phyloP scores from a whole-genome alignment of 2,329 filamentous ascomycete genomes.

The Rutstroemia sp. region DNA sequence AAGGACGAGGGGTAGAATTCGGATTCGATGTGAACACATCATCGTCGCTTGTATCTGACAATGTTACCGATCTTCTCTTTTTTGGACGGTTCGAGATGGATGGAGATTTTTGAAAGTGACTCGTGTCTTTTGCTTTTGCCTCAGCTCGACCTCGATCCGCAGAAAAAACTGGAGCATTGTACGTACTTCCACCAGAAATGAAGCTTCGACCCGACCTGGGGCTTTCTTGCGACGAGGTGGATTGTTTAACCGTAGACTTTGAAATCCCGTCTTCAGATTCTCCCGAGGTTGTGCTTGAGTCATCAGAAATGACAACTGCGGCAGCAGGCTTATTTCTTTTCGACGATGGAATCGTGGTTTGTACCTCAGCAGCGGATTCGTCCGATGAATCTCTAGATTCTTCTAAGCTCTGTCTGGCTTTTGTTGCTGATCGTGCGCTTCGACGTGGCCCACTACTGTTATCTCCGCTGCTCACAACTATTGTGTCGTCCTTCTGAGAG shows the following conservation, averaged over 20 bases:
- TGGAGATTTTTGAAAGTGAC: background rate
- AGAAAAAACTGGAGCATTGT: conserved; percentile 4
- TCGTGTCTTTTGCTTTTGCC: background rate
- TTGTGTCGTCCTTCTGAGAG: conserved; percentile 12
- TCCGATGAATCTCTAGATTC: conserved; percentile 5
- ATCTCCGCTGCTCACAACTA: background rate
- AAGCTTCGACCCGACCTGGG: conserved; percentile 6
- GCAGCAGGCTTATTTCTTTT: conserved; percentile 6
- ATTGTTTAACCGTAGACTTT: conserved; percentile 12
- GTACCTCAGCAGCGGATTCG: conserved; percentile 6
- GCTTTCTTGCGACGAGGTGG: conserved; percentile 1
- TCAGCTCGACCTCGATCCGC: background rate
- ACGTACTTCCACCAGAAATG: conserved; percentile 5
- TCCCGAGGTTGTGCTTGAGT: background rate
- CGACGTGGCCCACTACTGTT: background rate
- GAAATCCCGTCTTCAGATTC: conserved; percentile 10
- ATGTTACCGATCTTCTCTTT: conserved; percentile 3
- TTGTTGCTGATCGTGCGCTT: background rate
- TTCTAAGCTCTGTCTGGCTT: background rate
- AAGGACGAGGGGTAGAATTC: conserved; percentile 1
- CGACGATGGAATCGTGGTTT: conserved; percentile 8
- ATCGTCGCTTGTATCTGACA: conserved; percentile 12
- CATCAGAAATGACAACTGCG: background rate
- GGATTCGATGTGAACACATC: conserved; percentile 1
- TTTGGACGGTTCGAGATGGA: background rate